Percentiles rank a stretch among this genome's conserved stretches.
phyloP scores from a whole-genome alignment of 495 filamentous ascomycete species.

The Lophiostoma macrostomum region DNA sequence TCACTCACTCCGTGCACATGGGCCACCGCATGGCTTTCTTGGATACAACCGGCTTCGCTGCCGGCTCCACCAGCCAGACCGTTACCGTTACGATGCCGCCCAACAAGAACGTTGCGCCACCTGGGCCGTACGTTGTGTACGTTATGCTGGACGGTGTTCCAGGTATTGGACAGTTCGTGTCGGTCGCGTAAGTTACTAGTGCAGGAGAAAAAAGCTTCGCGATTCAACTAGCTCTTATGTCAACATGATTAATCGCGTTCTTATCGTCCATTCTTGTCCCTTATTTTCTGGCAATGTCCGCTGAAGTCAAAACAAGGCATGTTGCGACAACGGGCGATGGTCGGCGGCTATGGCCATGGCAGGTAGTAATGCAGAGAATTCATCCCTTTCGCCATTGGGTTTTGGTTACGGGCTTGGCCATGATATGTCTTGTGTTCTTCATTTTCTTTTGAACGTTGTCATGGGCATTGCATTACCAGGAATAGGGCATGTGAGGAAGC shows the following conservation, averaged over 20 bases:
- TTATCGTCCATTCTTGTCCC: not conserved
- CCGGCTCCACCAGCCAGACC: conserved; percentile 45
- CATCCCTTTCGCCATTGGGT: no score
- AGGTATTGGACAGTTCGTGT: conserved; percentile 35
- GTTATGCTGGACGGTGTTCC: conserved; percentile 60
- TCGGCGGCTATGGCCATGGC: no score
- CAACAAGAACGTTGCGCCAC: conserved; percentile 53
- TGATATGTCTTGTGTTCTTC: no score
- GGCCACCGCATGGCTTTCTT: conserved; percentile 58
- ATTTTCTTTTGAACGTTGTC: no score
- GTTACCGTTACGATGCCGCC: conserved; percentile 55
- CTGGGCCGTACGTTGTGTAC: conserved; percentile 62
- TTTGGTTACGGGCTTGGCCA: no score
- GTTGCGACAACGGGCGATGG: no score
- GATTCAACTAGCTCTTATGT: no score
- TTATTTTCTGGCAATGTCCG: no score
- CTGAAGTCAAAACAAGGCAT: no score
- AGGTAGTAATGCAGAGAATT: no score
- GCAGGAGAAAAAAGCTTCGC: not conserved
- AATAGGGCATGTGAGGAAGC: no score
- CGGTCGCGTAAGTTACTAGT: conserved; percentile 21
- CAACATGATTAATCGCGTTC: not conserved
- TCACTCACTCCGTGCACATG: conserved; percentile 63
- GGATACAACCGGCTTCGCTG: conserved; percentile 49
- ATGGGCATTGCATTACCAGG: no score